Evolutionary conservation across 768 basidiomycete genomes (phyloP), one percentile per base, ranked within the genome.

Genomic region (Auricularia sp.): DNA sequence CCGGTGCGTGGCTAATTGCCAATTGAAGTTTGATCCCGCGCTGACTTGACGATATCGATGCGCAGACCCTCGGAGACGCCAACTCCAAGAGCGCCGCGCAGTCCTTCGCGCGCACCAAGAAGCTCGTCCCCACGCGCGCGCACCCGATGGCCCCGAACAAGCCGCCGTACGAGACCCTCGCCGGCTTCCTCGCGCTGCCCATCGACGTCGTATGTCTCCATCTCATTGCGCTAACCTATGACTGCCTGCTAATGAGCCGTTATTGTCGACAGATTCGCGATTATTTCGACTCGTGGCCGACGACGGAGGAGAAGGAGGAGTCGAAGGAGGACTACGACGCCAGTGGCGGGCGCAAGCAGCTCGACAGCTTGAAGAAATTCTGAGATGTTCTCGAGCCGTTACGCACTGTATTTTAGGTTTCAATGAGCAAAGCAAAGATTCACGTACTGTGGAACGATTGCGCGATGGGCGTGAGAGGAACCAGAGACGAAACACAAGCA

Each of bases 121-220:
- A 81, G 67, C 84, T 86, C 66, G 84, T 77, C 4, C 86, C 85
- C 0, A 86, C 86, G 8, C 76, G 83, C 33, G 68, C 82, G 4
- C 84, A 85, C 68, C 84, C 83, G 0, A 69, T 67, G 12, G 78
- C 79, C 0, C 85, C 85, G 1, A 79, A 85, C 68, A 77, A 81
- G 64, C 84, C 85, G 2, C 85, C 85, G 0, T 82, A 80, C 64
- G 85, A 87, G 74, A 88, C 84, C 0, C 65, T 86, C 14, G 80
- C 75, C 2, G 84, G 81, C 0, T 77, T 87, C 64, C 71, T 87
- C 64, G 72, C 77, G 0, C 78, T 81, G 0, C 86, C 86, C 0
- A 74, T 87, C 29, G 86, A 87, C 68, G 83, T 10, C 11, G 56
- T 59, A 35, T 7, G 56, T 29, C 34, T 33, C 29, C 29, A 29